phyloP scores from a whole-genome alignment of 2,329 filamentous ascomycete species.

The Aureobasidium zeae region DNA sequence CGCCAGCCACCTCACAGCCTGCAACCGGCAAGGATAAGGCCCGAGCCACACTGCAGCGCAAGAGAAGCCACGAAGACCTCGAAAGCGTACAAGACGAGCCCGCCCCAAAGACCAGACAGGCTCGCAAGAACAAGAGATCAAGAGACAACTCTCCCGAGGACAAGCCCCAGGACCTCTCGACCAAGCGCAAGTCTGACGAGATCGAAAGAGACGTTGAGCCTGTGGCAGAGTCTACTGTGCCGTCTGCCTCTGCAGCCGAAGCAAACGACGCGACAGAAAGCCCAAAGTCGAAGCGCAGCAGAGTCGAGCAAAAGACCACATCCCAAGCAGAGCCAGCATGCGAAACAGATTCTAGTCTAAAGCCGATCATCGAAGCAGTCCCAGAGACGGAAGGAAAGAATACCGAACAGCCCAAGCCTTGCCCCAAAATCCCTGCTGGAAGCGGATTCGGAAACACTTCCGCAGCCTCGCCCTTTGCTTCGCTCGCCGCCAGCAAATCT shows the following conservation, averaged over 20 bases:
- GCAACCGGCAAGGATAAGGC: slow-evolving; percentile 1
- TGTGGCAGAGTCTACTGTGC: slow-evolving; percentile 15
- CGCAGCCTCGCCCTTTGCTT: slow-evolving; percentile 40
- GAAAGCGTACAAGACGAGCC: slow-evolving; percentile 28
- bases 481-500: slow-evolving; percentile 32
- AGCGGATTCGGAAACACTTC: slow-evolving; percentile 40
- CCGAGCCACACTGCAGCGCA: slow-evolving; percentile 33
- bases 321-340: slow-evolving; percentile 1
- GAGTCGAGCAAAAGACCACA: slow-evolving; percentile 24
- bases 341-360: slow-evolving; percentile 13
- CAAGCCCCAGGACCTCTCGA: slow-evolving; percentile 24
- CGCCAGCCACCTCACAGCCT: not conserved
- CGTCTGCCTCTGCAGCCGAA: slow-evolving; percentile 7
- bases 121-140: slow-evolving; percentile 41
- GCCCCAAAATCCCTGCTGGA: slow-evolving; percentile 25
- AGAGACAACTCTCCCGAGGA: slow-evolving; percentile 34
- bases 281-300: slow-evolving; percentile 42
- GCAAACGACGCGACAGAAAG: slow-evolving; percentile 25
- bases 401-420: slow-evolving; percentile 15
- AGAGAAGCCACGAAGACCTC: slow-evolving; percentile 38
- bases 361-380: slow-evolving; percentile 16
- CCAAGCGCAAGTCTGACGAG: slow-evolving; percentile 26
- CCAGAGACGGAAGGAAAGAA: slow-evolving; percentile 22
- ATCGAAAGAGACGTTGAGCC: slow-evolving; percentile 5
- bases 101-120: slow-evolving; percentile 30